Conservation (phyloP, 768 basidiomycete genomes). For the Trametes gibbosa region DNA sequence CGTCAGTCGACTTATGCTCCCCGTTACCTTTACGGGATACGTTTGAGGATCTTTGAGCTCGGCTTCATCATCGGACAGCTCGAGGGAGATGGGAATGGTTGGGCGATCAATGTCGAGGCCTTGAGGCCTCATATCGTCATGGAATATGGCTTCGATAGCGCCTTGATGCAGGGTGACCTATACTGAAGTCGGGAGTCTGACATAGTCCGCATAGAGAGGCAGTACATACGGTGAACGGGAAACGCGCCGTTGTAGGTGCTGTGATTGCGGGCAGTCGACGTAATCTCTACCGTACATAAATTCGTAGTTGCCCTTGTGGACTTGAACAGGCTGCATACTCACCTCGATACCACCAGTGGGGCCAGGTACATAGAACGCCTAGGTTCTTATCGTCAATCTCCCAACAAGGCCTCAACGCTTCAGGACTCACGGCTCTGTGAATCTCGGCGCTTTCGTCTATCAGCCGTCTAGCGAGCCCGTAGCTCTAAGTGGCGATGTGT, state of each 20-base stretch:
- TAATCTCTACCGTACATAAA: slow-evolving; percentile 43
- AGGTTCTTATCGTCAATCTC: neutral
- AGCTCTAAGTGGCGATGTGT: slow-evolving; percentile 21
- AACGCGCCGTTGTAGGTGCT: slow-evolving; percentile 57
- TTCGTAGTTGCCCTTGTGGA: neutral
- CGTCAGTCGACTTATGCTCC: neutral
- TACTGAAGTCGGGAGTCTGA: neutral
- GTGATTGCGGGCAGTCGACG: slow-evolving; percentile 63
- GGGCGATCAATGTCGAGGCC: slow-evolving; percentile 42
- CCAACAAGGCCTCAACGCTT: no score
- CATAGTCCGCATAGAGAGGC: no score
- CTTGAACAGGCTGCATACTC: neutral
- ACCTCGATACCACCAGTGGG: slow-evolving; percentile 63
- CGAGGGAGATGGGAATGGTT: slow-evolving; percentile 40
- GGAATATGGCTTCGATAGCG: slow-evolving; percentile 57
- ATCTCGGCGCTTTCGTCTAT: slow-evolving; percentile 28
- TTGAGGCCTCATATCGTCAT: slow-evolving; percentile 49
- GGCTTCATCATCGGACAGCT: slow-evolving; percentile 40
- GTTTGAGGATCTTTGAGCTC: slow-evolving; percentile 38
- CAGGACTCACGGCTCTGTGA: slow-evolving; percentile 23
- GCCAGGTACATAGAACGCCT: slow-evolving; percentile 79
- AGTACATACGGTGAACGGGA: slow-evolving; percentile 61
- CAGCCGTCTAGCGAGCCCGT: slow-evolving; percentile 26
- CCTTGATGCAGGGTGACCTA: slow-evolving; percentile 65
- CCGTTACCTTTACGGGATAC: slow-evolving; percentile 28